A percentile compares a stretch with the other conserved stretches of the same genome.
These are phyloP conservation scores for Volutella citrinella DNA, from an alignment of 2,329 filamentous ascomycete genomes.

Conservation along the genomic window DNA sequence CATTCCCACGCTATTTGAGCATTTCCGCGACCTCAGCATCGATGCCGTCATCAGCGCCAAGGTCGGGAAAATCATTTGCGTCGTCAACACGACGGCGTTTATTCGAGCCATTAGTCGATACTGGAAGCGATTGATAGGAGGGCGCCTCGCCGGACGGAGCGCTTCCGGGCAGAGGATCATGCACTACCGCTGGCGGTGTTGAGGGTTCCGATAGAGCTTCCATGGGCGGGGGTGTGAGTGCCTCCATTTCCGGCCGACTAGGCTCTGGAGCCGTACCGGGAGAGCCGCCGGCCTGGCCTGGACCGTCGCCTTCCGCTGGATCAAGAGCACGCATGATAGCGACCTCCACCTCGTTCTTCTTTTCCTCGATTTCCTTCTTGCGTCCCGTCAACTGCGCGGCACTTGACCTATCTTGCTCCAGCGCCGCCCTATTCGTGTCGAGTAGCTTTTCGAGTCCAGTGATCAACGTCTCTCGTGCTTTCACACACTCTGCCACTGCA, in stretches of 20 bases:
- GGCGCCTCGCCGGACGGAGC: constrained; percentile 39
- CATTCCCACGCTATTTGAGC: constrained; percentile 39
- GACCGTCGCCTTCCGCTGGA: constrained; percentile 50
- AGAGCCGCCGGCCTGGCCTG: constrained; percentile 45
- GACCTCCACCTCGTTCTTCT: constrained; percentile 86
- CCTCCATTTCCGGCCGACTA: constrained; percentile 78
- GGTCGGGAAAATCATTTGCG: constrained; percentile 50
- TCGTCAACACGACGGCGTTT: constrained; percentile 54
- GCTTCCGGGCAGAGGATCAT: too few relatives aligned
- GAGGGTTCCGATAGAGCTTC: constrained; percentile 34
- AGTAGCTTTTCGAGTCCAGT: constrained; percentile 79
- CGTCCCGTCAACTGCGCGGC: constrained; percentile 63
- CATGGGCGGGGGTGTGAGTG: constrained; percentile 75
- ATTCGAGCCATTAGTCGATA: constrained; percentile 51
- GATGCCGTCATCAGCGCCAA: constrained; percentile 53
- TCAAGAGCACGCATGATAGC: constrained; percentile 83
- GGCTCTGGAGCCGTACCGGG: constrained; percentile 54
- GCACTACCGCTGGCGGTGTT: too few relatives aligned
- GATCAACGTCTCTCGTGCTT: constrained; percentile 75
- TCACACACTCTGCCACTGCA: constrained; percentile 85
- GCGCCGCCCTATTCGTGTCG: constrained; percentile 65
- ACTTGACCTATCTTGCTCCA: constrained; percentile 67
- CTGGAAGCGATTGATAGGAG: constrained; percentile 47
- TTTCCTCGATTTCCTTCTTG: constrained; percentile 70
- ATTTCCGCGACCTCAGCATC: constrained; percentile 57